phyloP scores from a whole-genome alignment of 2,329 filamentous ascomycete genomes.

The Aspergillus oerlinghausenensis region DNA sequence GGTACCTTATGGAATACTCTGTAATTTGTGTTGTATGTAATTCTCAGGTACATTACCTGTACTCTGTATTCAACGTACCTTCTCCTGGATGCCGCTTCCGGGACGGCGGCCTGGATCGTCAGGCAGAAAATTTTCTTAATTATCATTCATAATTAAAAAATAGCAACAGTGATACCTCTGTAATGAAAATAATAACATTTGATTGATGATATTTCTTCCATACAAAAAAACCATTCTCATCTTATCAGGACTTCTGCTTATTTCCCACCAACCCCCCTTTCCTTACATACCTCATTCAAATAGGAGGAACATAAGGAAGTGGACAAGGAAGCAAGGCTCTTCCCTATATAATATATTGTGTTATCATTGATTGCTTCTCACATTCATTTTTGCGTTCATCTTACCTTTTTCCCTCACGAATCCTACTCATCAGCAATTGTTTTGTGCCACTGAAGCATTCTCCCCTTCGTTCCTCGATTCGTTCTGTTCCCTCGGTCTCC shows the following conservation, averaged over 20 bases:
- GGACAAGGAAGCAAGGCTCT: background rate
- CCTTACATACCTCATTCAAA: background rate
- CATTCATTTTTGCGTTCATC: background rate
- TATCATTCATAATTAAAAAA: background rate
- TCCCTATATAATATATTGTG: background rate
- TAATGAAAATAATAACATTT: background rate
- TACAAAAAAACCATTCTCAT: background rate
- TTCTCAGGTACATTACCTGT: background rate
- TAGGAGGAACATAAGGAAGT: background rate
- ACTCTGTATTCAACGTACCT: background rate
- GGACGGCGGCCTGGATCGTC: background rate
- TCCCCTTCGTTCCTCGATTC: slow-evolving; percentile 2
- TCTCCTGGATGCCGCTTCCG: background rate
- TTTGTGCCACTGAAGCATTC: background rate
- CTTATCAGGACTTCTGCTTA: background rate
- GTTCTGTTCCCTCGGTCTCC: background rate
- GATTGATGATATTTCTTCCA: background rate
- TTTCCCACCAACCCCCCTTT: background rate
- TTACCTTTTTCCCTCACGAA: background rate
- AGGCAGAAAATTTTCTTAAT: background rate
- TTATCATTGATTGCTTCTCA: background rate
- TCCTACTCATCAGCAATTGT: background rate
- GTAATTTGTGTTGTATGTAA: background rate
- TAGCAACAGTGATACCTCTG: background rate
- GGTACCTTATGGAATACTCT: too few species aligned